Evolutionary conservation across 1,284 basidiomycete species (phyloP), one percentile per base, ranked within the genome.

Genomic region (Salmacisia buchloeana): DNA sequence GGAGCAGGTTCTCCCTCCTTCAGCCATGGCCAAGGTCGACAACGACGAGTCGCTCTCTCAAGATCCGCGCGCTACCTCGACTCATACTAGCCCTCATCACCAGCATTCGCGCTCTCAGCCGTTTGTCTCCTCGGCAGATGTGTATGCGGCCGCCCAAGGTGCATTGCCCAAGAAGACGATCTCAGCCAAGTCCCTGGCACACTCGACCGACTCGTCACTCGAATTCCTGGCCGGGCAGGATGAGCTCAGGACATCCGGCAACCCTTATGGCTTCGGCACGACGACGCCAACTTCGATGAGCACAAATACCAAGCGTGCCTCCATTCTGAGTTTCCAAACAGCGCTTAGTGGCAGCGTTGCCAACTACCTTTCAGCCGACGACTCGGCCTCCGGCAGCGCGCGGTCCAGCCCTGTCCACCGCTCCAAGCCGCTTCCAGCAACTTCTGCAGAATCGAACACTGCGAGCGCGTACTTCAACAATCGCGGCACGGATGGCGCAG

Each of bases 321-420:
- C 72, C 2, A 68, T 73, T 29, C 68, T 75, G 21, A 75, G 73
- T 1, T 76, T 76, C 49, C 73, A 76, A 64, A 76, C 74, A 1
- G 74, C 74, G n/a, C 64, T 73, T 46, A 71, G 69, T 54, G 74
- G 71, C 31, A 34, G 38, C 38, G 38, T 41, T 5, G 46, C 41
- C 31, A 41, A 56, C 35, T 69, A 66, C 49, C 68, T 72, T 61
- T 67, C 64, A 23, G 68, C 68, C 54, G 70, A 61, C 57, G 68
- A 70, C n/a, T 68, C 69, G 15, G 70, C 56, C 10, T 58, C 63
- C 38, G 34, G 49, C 3, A 68, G 63, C 12, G 66, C 67, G 18
- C 59, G 62, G 38, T 57, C 60, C 35, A 65, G 65, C 9, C 56
- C 38, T 23, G 15, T 21, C 13, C 21, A 38, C 35, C 59, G 66